Percentiles rank a stretch among this genome's conserved stretches.
phyloP scores from a whole-genome alignment of 1,139 yeast species.

The Arxiozyma heterogenica region DNA sequence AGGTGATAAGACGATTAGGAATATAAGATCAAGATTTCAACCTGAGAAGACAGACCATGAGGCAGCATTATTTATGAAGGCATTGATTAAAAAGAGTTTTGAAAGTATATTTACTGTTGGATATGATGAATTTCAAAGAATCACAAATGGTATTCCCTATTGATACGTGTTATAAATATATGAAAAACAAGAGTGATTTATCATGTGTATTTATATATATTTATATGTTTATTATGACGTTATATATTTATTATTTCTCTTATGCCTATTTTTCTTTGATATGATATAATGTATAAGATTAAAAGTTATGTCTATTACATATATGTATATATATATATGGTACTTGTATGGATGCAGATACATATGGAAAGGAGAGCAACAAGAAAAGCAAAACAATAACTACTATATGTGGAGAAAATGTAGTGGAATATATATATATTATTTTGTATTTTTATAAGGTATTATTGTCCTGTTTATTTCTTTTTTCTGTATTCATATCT shows the following conservation, averaged over 20 bases:
- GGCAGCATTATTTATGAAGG: conserved; percentile 70
- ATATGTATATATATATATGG: too few species aligned
- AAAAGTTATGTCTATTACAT: too few species aligned
- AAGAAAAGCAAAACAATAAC: too few species aligned
- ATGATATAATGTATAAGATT: too few species aligned
- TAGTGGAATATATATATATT: too few species aligned
- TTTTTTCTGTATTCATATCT: not conserved
- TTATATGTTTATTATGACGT: not conserved
- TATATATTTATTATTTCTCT: too few species aligned
- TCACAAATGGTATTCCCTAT: conserved; percentile 95
- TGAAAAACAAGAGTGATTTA: not conserved
- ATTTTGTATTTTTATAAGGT: too few species aligned
- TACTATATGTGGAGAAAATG: too few species aligned
- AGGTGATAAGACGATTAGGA: conserved; percentile 67
- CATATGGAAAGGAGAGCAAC: too few species aligned
- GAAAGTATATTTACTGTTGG: conserved; percentile 89
- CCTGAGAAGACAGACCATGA: conserved; percentile 75
- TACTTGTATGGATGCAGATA: too few species aligned
- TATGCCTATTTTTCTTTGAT: too few species aligned
- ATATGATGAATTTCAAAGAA: conserved; percentile 92
- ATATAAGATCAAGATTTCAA: conserved; percentile 69
- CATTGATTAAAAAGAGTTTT: conserved; percentile 68
- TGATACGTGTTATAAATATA: conserved; percentile 19
- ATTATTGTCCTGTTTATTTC: too few species aligned
- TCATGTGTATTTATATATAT: not conserved